Evolutionary conservation across 768 basidiomycete species (phyloP), one percentile per base, ranked within the genome.

Genomic region (Hypholoma sublateritium): DNA sequence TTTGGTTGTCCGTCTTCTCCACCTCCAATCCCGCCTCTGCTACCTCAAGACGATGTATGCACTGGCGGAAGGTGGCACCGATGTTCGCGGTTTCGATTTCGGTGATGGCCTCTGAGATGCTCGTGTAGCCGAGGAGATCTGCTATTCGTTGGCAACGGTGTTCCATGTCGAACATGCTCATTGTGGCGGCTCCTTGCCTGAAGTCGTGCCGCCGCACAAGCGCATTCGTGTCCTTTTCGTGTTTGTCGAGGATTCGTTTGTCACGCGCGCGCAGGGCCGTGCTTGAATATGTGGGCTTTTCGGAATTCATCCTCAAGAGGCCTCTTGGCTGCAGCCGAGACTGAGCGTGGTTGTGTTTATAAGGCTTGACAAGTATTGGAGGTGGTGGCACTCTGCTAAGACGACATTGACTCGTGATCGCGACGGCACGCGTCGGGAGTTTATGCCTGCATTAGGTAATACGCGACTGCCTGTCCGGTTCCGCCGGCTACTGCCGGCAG

Each of bases 41-140:
- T 3, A 21, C 56, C 14, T 72, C 68, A 34, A 75, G 62, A 9
- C 70, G 72, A 25, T 73, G 70, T 22, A 75, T 59, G 55, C 72
- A 72, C 16, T 74, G 72, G 53, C 68, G 69, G 53, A 75, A 79
- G 4, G 72, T 58, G 0, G 69, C 49, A 4, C 71, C 70, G 19
- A 68, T 55, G 37, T 74, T 75, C 2, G 72, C 64, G 2, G 72
- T 69, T 35, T 78, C 74, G 28, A 81, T 66, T 8, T 68, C 65
- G 6, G 72, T 65, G 53, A 80, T 75, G 0, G 80, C 78, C 28
- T 81, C 80, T 9, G 67, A 69, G 2, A 80, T 62, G 47, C 76
- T 70, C 2, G 65, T 59, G 58, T 80, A 83, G 0, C 81, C 83
- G 43, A 85, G 70, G 1, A 67, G 67, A 6, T 65, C 60, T 0